phyloP scores from a whole-genome alignment of 129 eudicot genomes.

The Flaveria trinervia region DNA sequence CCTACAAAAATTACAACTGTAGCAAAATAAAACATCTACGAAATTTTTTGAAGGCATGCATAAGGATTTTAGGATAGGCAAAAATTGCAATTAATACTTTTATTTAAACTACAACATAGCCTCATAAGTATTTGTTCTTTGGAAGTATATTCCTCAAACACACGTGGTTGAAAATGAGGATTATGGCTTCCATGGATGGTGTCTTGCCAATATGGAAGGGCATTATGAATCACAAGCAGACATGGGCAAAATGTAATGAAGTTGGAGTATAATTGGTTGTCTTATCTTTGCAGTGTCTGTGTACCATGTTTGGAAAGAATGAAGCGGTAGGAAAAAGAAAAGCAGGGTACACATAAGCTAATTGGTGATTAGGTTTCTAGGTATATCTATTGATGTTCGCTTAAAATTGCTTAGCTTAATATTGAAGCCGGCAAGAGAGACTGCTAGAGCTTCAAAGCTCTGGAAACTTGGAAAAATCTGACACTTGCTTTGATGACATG shows the following conservation, averaged over 20 bases:
- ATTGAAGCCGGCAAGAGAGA: background rate
- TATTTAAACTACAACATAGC: background rate
- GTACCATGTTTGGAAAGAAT: conserved; percentile 5
- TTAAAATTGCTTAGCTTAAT: background rate
- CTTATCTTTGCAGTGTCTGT: background rate
- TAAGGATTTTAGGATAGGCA: background rate
- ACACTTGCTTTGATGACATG: background rate
- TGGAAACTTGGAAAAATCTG: background rate
- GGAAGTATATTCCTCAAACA: background rate
- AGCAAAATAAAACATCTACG: background rate
- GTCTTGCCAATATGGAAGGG: background rate
- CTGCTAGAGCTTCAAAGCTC: background rate
- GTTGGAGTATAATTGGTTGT: conserved; percentile 7
- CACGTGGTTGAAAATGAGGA: background rate
- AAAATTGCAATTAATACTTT: background rate
- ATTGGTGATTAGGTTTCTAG: background rate
- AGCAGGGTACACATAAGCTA: background rate
- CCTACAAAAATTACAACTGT: background rate
- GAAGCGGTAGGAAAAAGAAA: background rate
- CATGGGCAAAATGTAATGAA: background rate
- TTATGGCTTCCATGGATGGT: conserved; percentile 10
- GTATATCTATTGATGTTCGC: background rate
- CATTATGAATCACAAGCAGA: background rate
- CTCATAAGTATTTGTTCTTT: conserved; percentile 5
- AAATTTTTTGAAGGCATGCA: background rate